Base-by-base conservation (phyloP, 257 asterid genomes). In the Jaltomata sinuosa region DNA sequence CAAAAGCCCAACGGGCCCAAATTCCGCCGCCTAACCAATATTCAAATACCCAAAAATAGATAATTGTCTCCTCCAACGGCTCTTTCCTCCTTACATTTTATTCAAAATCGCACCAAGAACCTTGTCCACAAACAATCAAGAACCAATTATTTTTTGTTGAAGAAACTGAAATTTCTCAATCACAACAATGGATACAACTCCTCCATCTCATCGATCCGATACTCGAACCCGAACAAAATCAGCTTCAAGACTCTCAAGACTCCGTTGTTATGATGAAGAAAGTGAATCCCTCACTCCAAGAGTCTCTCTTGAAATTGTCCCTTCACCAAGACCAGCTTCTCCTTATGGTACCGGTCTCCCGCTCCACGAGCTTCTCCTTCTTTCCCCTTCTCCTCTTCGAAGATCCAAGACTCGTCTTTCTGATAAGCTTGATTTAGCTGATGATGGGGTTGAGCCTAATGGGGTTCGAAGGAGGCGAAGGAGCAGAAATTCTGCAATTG, bases 251-350 rank as follows among this genome's bases (percentile, higher is more conserved):
- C 90, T 92, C 54, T 90, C 97, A 25, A 91, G 86, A 83, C 93
- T 93, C 91, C 97, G 95, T 47, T 92, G 84, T 16, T 89, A 83
- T 85, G 86, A 89, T 80, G 92, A 89, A 42, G 88, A 84, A 82
- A 84, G 84, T 1, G 94, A 88, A 47, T 82, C 90, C 1, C 87
- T 88, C 7, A 91, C 89, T 53, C 93, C 94, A 31, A 87, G 86
- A 42, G 90, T 92, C 74, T 91, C 94, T 27, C 95, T 94, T n/a
- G 98, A 94, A 29, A 85, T 93, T 25, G 93, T 91, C 80, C 93
- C 98, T 62, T 92, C 99, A 0, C 97, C 97, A 5, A 91, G 87
- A 65, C 59, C 85, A 53, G 25, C 3, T 47, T 47, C 96, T 14
- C 89, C 97, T 29, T 85, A 87, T 85, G 87, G 89, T 45, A 42